Percentiles rank a stretch among this genome's conserved stretches.
Conservation (phyloP, 495 filamentous ascomycete species). For the Hypoxylon perforatum region DNA sequence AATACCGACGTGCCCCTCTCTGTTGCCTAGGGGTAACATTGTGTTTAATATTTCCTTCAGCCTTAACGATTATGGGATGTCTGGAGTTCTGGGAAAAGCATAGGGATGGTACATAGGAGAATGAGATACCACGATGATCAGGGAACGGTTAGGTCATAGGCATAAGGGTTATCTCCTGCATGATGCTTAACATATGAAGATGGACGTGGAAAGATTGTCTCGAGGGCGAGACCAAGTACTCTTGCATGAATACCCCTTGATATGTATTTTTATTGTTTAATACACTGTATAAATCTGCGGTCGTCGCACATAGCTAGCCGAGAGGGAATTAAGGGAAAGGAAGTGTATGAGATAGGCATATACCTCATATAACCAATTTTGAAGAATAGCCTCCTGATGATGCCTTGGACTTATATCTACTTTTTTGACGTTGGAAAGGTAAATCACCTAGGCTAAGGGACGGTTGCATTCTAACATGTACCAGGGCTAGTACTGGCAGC, state of each 20-base stretch:
- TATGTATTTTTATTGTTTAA: slow-evolving; percentile 45
- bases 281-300: slow-evolving; percentile 40
- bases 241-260: slow-evolving; percentile 44
- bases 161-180: slow-evolving; percentile 27
- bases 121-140: slow-evolving; percentile 42
- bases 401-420: no score
- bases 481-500: no score
- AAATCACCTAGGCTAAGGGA: no score
- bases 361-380: no score
- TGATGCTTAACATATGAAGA: slow-evolving; percentile 28
- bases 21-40: slow-evolving; percentile 21
- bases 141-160: slow-evolving; percentile 29
- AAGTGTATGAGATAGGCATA: no score
- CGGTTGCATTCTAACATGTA: no score
- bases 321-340: not conserved
- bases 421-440: no score
- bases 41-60: slow-evolving; percentile 27
- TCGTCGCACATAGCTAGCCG: slow-evolving; percentile 6
- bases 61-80: slow-evolving; percentile 31
- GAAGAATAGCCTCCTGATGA: no score
- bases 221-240: slow-evolving; percentile 26
- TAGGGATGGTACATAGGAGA: slow-evolving; percentile 31
- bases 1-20: slow-evolving; percentile 30
- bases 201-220: slow-evolving; percentile 17
- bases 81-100: slow-evolving; percentile 40